Conservation (phyloP, 768 basidiomycete species). For the Lentinula sp. region DNA sequence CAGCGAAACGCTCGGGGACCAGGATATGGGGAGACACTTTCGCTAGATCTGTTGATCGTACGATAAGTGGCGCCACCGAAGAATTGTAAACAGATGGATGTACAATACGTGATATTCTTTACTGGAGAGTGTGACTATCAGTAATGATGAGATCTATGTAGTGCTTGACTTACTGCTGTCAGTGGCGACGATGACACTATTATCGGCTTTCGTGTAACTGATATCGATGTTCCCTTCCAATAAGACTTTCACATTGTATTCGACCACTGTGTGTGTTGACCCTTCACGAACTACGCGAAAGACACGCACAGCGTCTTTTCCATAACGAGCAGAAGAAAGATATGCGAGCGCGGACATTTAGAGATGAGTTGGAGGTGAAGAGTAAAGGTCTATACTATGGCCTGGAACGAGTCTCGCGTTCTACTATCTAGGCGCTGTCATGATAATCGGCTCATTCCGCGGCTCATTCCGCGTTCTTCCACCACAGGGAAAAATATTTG, state of each 20-base stretch:
- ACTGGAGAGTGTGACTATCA: constrained; percentile 27
- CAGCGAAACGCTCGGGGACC: constrained; percentile 76
- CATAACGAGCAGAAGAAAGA: constrained; percentile 58
- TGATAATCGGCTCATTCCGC: too few relatives aligned
- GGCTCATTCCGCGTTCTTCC: too few relatives aligned
- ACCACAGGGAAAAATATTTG: not conserved
- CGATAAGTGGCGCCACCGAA: not conserved
- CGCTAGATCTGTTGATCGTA: constrained; percentile 53
- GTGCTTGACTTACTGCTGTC: constrained; percentile 65
- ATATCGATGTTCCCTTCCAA: constrained; percentile 80
- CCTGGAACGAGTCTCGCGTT: too few relatives aligned
- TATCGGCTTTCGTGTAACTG: constrained; percentile 87
- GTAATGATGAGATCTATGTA: not conserved
- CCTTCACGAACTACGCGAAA: constrained; percentile 75
- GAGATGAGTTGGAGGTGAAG: not conserved
- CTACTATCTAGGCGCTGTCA: too few relatives aligned
- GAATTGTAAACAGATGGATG: constrained; percentile 8
- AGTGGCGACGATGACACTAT: constrained; percentile 83
- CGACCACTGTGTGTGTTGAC: constrained; percentile 66
- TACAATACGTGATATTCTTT: constrained; percentile 66
- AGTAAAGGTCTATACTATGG: too few relatives aligned
- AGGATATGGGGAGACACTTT: constrained; percentile 88
- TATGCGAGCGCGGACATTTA: constrained; percentile 9
- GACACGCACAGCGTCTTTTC: constrained; percentile 86
- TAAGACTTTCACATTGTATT: constrained; percentile 77